Evolutionary conservation across 208 protist species (phyloP), one percentile per base, ranked within the genome.

Genomic region (Trypanosoma grayi): DNA sequence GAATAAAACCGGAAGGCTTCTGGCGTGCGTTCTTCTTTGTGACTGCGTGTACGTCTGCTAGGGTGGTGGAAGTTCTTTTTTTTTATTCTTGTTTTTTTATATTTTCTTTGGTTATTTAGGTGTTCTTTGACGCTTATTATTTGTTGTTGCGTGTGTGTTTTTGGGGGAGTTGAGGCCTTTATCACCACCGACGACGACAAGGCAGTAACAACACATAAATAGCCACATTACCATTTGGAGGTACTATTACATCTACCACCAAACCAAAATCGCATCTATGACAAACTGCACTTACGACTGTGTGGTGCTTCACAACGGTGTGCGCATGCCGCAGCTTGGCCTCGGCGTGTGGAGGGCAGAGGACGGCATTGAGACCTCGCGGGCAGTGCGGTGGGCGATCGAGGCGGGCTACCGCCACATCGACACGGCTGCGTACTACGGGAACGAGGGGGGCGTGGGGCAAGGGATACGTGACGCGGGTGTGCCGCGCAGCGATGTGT

Each of bases 401-500:
- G 43, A 83, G 39, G 66, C 73, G 7, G 93, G 93, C 18, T 97
- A 96, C 66, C 67, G 81, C 22, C 87, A 95, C 58, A 87, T 97
- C 43, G 93, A 97, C 73, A 88, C 78, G 37, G 88, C 93, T 3
- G 51, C 34, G 39, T 66, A 77, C 20, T 97, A 97, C 73, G 65
- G 74, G 11, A 98, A 98, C 58, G 90, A 97, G 56, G 70, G 46
- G 0, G 55, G 73, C 51, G 69, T 87, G 11, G 84, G 84, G 11
- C 57, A 73, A 48, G 84, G 66, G 14, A 74, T 87, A 27, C 61
- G 75, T 1, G 81, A 80, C 25, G 75, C 66, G 18, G 78, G 78
- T 0, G 70, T 96, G 24, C 78, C 83, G 25, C 81, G 96, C 34
- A 76, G 87, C 13, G 90, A 98, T 28, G 18, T 98, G 14, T 98